Evolutionary conservation across 2,329 filamentous ascomycete species (phyloP), one percentile per base, ranked within the genome.

Genomic region (Sporothrix euskadiensis): DNA sequence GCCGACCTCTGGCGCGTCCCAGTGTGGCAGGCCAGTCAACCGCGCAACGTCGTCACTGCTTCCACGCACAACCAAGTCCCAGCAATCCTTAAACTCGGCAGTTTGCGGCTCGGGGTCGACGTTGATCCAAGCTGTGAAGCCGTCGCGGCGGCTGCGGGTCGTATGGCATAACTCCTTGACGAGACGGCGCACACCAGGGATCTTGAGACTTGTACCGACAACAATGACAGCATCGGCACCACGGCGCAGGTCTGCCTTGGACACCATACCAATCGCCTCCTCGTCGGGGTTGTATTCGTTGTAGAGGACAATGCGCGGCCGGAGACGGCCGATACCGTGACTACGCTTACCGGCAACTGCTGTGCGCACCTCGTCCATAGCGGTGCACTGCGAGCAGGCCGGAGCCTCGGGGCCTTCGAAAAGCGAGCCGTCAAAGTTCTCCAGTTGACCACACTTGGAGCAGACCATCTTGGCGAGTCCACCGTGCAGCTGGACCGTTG

Each of bases 261-360:
- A 94, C 56, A 97, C 94, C 30, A 93, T 93, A 59, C 95, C 94
- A 80, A 99, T 99, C 16, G 96, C 95, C 78, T 98, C 95, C 77
- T 96, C 94, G 77, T 99, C 96, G 0, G 96, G 96, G 80, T 98
- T 98, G 80, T 93, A 92, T 81, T 99, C 96, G 80, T 98, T 98
- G 84, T 99, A 99, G 10, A 99, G 87, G 4, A 98, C 95, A 84
- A 99, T 98, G 73, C 96, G 89, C 30, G 96, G 96, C 30, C 96
- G 90, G 75, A 99, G 84, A 75, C 93, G 90, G 57, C 96, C 96
- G 78, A 99, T 92, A 1, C 96, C 96, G 79, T 98, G 96, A 79
- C 94, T 97, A 74, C 96, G 90, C 82, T 97, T 95, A 68, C 94
- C 94, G 14, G 90, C 92, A 75, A 90, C 86, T 4, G 87, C 86